phyloP scores from a whole-genome alignment of 768 basidiomycete genomes.

The Rhodotorula graminis region DNA sequence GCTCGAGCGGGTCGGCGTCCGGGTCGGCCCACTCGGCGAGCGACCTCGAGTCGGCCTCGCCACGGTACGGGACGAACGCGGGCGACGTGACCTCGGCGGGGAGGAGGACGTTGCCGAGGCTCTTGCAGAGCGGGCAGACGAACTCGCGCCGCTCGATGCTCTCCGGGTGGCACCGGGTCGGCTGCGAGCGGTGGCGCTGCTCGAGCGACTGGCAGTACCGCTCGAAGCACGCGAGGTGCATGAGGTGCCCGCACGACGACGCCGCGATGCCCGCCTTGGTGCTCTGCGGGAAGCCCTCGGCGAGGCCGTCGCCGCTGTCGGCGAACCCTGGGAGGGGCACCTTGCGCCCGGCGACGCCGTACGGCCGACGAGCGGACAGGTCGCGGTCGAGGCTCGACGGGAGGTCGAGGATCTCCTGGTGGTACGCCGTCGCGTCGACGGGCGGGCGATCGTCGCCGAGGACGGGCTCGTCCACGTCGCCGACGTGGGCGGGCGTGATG shows the following conservation, averaged over 20 bases:
- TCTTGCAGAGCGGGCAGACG: constrained; percentile 95
- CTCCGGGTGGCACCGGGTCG: constrained; percentile 89
- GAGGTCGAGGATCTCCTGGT: constrained; percentile 68
- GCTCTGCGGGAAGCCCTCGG: constrained; percentile 35
- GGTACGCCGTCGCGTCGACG: constrained; percentile 42
- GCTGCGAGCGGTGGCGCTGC: constrained; percentile 74
- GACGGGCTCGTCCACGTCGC: background rate
- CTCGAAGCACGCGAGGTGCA: constrained; percentile 93
- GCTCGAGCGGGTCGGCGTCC: constrained; percentile 4
- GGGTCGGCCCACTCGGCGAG: constrained; percentile 22
- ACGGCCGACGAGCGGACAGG: constrained; percentile 27
- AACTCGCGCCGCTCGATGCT: constrained; percentile 89
- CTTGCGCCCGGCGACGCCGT: constrained; percentile 34
- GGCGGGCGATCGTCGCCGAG: background rate
- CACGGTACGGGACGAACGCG: constrained; percentile 7
- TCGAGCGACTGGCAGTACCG: constrained; percentile 81
- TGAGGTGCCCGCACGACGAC: constrained; percentile 90
- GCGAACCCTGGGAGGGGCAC: constrained; percentile 6
- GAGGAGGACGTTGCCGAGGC: constrained; percentile 85
- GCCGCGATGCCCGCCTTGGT: constrained; percentile 54
- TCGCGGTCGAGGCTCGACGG: constrained; percentile 62
- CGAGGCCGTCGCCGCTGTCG: constrained; percentile 32
- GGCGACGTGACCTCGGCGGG: constrained; percentile 56
- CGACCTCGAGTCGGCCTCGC: background rate
- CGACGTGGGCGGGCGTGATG: constrained; percentile 59